Conservation (phyloP, 257 asterid genomes). For the Nyctanthes arbortristis region DNA sequence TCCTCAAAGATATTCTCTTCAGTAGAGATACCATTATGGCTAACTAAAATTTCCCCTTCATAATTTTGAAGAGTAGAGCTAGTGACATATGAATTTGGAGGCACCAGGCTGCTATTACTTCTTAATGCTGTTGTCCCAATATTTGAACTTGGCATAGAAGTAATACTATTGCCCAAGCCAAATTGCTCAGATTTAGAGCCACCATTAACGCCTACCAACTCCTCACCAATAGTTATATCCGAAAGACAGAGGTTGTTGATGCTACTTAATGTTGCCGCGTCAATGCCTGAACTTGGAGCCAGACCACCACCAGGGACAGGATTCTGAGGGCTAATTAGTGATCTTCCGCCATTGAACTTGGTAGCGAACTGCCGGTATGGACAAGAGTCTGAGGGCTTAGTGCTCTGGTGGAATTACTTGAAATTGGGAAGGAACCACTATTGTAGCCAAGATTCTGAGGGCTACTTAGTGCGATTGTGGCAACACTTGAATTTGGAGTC, state of each 20-base stretch:
- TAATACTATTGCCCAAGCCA: constrained; percentile 25
- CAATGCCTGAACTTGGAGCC: constrained; percentile 31
- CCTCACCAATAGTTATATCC: constrained; percentile 32
- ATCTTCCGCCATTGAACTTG: neutral
- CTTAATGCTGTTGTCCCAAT: constrained; percentile 30
- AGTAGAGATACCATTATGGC: constrained; percentile 34
- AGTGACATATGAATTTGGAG: constrained; percentile 27
- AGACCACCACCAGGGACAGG: constrained; percentile 25
- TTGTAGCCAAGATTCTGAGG: neutral
- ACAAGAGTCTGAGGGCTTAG: neutral
- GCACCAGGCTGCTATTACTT: constrained; percentile 30
- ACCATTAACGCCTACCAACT: constrained; percentile 26
- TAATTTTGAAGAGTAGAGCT: constrained; percentile 27
- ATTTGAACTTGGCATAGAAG: constrained; percentile 35
- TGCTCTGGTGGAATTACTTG: neutral
- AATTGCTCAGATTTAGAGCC: constrained; percentile 26
- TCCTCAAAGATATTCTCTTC: constrained; percentile 59
- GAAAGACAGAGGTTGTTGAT: constrained; percentile 23
- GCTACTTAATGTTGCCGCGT: constrained; percentile 16
- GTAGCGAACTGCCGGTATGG: neutral
- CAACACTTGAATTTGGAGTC: constrained; percentile 3
- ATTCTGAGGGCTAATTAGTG: constrained; percentile 20
- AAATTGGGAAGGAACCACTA: neutral
- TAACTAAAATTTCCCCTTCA: constrained; percentile 38
- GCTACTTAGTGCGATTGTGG: neutral